phyloP scores from a whole-genome alignment of 352 stramenopile species.

The Halophytophthora batemanensis region DNA sequence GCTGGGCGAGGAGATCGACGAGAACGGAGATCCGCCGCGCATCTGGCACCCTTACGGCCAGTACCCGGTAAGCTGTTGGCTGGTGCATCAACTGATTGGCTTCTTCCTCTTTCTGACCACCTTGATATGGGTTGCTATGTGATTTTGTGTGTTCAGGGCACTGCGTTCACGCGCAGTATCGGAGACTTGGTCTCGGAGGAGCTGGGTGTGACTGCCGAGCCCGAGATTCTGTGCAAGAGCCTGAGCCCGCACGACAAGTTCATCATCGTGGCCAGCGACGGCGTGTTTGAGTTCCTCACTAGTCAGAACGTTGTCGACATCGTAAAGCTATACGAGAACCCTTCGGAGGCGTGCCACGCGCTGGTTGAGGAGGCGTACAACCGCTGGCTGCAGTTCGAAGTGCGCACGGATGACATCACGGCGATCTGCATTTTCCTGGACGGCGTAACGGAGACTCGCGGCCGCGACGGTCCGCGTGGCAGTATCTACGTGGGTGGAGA shows the following conservation, averaged over 20 bases:
- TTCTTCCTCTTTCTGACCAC: slow-evolving; percentile 15
- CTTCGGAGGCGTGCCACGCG: slow-evolving; percentile 84
- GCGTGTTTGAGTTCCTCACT: slow-evolving; percentile 95
- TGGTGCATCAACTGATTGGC: no score
- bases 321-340: slow-evolving; percentile 79
- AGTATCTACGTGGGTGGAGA: slow-evolving; percentile 85
- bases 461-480: slow-evolving; percentile 59
- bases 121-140: slow-evolving; percentile 3
- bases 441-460: slow-evolving; percentile 45
- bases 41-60: slow-evolving; percentile 90
- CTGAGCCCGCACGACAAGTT: slow-evolving; percentile 90
- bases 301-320: slow-evolving; percentile 94
- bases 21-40: slow-evolving; percentile 88
- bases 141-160: slow-evolving; percentile 70
- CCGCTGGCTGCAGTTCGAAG: slow-evolving; percentile 92
- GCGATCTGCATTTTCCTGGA: slow-evolving; percentile 87
- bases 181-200: slow-evolving; percentile 93
- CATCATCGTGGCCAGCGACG: slow-evolving; percentile 92
- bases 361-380: slow-evolving; percentile 93
- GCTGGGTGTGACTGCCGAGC: slow-evolving; percentile 90
- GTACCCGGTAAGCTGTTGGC: slow-evolving; percentile 61
- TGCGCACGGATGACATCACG: slow-evolving; percentile 95
- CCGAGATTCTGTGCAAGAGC: slow-evolving; percentile 88
- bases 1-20: slow-evolving; percentile 90
- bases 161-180: slow-evolving; percentile 97